phyloP scores from a whole-genome alignment of 2,329 filamentous ascomycete species.

The Albophoma yamanashiensis region DNA sequence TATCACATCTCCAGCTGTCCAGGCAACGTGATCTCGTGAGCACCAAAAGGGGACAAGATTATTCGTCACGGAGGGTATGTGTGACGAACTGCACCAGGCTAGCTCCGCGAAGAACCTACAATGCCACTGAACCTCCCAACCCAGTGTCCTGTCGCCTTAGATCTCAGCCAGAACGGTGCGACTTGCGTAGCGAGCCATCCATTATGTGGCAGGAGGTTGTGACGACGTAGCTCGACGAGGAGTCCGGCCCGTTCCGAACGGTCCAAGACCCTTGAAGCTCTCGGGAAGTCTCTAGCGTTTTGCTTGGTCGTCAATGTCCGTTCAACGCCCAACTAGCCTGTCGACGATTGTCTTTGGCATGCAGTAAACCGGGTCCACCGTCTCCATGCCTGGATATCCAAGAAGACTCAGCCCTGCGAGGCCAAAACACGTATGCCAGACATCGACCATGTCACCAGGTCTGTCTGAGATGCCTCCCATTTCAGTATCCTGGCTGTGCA shows the following conservation, averaged over 20 bases:
- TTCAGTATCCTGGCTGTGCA: conserved; percentile 79
- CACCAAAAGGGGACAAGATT: too few relatives aligned
- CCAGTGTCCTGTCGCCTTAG: conserved; percentile 58
- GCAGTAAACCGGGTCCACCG: conserved; percentile 82
- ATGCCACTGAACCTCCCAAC: conserved; percentile 17
- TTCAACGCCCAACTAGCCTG: conserved; percentile 37
- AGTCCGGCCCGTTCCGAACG: background rate
- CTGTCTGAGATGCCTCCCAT: conserved; percentile 80
- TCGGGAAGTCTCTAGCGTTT: background rate
- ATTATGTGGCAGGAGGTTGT: conserved; percentile 48
- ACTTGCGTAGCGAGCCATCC: conserved; percentile 39
- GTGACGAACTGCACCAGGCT: conserved; percentile 16
- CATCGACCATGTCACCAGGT: conserved; percentile 90
- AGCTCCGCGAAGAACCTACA: conserved; percentile 11
- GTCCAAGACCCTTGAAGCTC: background rate
- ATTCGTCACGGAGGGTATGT: background rate
- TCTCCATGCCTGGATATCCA: conserved; percentile 62
- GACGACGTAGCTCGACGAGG: background rate
- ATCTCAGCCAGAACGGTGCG: conserved; percentile 48
- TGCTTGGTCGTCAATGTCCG: background rate
- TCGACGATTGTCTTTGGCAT: conserved; percentile 60
- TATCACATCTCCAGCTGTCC: background rate
- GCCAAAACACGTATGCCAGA: conserved; percentile 90
- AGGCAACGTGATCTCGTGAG: background rate
- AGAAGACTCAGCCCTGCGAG: conserved; percentile 80